phyloP scores from a whole-genome alignment of 495 filamentous ascomycete species.

The Parmelia sp. region DNA sequence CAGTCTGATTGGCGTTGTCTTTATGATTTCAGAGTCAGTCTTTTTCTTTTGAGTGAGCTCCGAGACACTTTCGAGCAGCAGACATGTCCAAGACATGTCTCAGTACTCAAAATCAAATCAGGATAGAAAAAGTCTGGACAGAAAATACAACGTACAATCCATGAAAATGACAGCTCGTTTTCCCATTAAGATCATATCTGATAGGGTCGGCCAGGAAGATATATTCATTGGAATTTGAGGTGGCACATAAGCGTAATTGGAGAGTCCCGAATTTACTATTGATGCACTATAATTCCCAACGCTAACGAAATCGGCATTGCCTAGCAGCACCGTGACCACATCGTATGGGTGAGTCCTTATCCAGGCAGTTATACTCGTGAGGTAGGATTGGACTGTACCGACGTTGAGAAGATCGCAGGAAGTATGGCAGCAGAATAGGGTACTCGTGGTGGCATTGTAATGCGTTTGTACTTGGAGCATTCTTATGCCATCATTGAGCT shows the following conservation, averaged over 20 bases:
- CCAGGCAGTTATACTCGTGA: slow-evolving; percentile 65
- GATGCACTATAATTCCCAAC: slow-evolving; percentile 54
- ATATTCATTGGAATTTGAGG: slow-evolving; percentile 60
- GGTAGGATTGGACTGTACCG: slow-evolving; percentile 69
- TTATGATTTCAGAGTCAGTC: too few species aligned
- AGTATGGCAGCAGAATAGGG: slow-evolving; percentile 64
- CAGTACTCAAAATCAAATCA: too few species aligned
- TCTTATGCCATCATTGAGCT: slow-evolving; percentile 82
- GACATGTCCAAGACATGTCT: too few species aligned
- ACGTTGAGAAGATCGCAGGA: slow-evolving; percentile 72
- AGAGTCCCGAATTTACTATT: slow-evolving; percentile 62
- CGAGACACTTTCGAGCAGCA: too few species aligned
- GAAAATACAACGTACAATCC: too few species aligned
- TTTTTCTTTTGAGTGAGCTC: too few species aligned
- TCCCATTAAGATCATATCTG: slow-evolving; percentile 62
- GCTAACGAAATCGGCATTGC: slow-evolving; percentile 66
- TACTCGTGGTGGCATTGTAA: slow-evolving; percentile 46
- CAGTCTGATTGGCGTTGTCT: slow-evolving; percentile 73
- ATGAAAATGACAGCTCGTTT: slow-evolving; percentile 61
- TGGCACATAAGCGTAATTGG: slow-evolving; percentile 64
- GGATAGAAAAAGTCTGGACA: too few species aligned
- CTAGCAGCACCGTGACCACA: slow-evolving; percentile 83
- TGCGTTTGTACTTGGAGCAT: slow-evolving; percentile 88
- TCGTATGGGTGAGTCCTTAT: slow-evolving; percentile 74
- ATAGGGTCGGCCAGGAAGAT: slow-evolving; percentile 78